Base-by-base conservation (phyloP, 2,329 filamentous ascomycete species). In the Fusarium bulbicola region DNA sequence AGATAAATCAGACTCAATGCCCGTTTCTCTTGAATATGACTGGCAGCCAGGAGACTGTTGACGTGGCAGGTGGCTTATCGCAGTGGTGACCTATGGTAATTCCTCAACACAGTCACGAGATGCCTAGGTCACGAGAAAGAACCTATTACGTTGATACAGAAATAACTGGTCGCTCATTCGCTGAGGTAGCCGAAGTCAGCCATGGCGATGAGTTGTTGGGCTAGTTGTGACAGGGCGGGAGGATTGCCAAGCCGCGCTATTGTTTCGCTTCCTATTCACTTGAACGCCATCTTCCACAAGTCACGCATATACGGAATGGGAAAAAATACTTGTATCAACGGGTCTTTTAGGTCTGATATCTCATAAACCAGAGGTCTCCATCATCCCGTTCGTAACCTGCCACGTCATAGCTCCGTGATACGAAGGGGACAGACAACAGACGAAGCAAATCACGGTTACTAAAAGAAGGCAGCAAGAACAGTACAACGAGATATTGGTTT, bases 121-220 rank as follows among this genome's bases (percentile, higher is more conserved):
- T 26, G 1, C 18, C 0, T 24, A 24, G 24, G 24, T 24, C 24
- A 24, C 13, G 6, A 11, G 12, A 26, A 5, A 20, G 11, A 18
- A 15, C 2, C 1, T 34, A 0, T 0, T 7, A 4, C 5, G 0
- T 2, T 3, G 12, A 4, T 4, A 3, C 4, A 10, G 13, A 21
- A 7, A 26, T 3, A 0, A 8, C 6, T 5, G 12, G 0, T 5
- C 3, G 7, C 8, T 6, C 6, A 14, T 15, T 26, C 9, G n/a
- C 13, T 26, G 14, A 21, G 3, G 7, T 16, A 53, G 18, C 49
- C 32, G 2, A 18, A n/a, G 34, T 9, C 10, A n/a, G 14, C 20
- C 14, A 10, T 11, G 14, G 0, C 6, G 7, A 54, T 28, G 5
- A 54, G 24, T 13, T 13, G 2, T 13, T 9, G 10, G 3, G 49